Evolutionary conservation across 805 yeast genomes (phyloP).

Genomic region (Metschnikowia vanudenii): DNA sequence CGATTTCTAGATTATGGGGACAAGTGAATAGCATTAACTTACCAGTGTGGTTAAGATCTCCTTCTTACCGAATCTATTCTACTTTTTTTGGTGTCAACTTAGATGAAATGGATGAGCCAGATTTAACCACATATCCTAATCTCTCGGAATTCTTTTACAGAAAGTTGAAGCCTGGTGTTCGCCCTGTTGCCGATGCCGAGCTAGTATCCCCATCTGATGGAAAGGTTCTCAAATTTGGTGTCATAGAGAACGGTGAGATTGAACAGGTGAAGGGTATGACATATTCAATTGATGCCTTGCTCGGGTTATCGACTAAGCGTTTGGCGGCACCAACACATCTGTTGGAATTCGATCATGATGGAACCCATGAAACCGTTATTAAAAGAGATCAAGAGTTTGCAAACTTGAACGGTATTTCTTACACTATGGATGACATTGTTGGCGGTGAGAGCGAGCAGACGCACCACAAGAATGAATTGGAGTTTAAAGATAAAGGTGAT

Average conservation of each 20-base stretch:
- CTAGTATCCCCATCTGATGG: slow-evolving; percentile 95
- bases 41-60: slow-evolving; percentile 85
- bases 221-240: slow-evolving; percentile 78
- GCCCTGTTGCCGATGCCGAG: slow-evolving; percentile 68
- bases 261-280: slow-evolving; percentile 98
- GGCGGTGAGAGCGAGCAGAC: slow-evolving; percentile 50
- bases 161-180: slow-evolving; percentile 67
- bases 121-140: slow-evolving; percentile 70
- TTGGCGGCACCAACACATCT: slow-evolving; percentile 57
- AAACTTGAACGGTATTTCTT: slow-evolving; percentile 68
- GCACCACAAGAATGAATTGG: slow-evolving; percentile 46
- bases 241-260: slow-evolving; percentile 76
- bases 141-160: slow-evolving; percentile 91
- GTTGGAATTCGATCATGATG: slow-evolving; percentile 44
- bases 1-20: slow-evolving; percentile 94
- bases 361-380: slow-evolving; percentile 41
- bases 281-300: slow-evolving; percentile 80
- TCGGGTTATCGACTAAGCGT: slow-evolving; percentile 57
- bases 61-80: slow-evolving; percentile 78
- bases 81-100: slow-evolving; percentile 81
- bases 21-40: slow-evolving; percentile 75
- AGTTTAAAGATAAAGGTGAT: slow-evolving; percentile 68
- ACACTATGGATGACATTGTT: slow-evolving; percentile 64
- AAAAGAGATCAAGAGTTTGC: slow-evolving; percentile 73
- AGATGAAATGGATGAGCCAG: slow-evolving; percentile 84